phyloP scores from a whole-genome alignment of 2,329 filamentous ascomycete genomes.

The Nemania serpens region DNA sequence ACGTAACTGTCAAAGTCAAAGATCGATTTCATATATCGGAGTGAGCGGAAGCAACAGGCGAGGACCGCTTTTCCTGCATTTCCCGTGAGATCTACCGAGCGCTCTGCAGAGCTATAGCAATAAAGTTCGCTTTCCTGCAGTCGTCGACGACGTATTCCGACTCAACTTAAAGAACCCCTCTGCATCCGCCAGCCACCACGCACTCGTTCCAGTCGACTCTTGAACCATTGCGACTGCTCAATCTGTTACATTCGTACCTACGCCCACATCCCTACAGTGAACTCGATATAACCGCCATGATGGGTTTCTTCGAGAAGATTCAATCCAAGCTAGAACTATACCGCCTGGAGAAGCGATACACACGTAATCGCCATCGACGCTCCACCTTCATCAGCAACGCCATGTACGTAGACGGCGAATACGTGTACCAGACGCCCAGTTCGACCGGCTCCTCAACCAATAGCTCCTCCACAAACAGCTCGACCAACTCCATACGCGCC shows the following conservation, averaged over 20 bases:
- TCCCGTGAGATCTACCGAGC: neutral
- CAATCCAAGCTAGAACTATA: slow-evolving; percentile 83
- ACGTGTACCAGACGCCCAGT: slow-evolving; percentile 75
- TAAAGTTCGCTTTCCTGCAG: slow-evolving; percentile 6
- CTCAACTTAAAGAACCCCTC: neutral
- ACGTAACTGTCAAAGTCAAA: slow-evolving; percentile 3
- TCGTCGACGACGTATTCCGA: neutral
- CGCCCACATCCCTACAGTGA: neutral
- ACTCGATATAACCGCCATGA: slow-evolving; percentile 27
- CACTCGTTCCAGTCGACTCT: neutral
- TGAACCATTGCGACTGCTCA: neutral
- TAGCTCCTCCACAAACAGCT: slow-evolving; percentile 4
- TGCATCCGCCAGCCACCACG: neutral
- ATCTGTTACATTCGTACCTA: neutral
- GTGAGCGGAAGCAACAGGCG: slow-evolving; percentile 3
- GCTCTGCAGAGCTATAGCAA: neutral
- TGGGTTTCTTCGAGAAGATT: slow-evolving; percentile 61
- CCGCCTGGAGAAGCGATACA: slow-evolving; percentile 94
- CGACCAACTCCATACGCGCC: slow-evolving; percentile 31
- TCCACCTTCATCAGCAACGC: slow-evolving; percentile 88
- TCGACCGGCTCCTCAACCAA: slow-evolving; percentile 59
- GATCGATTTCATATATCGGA: neutral
- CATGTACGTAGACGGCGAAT: slow-evolving; percentile 93
- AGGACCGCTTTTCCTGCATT: slow-evolving; percentile 6
- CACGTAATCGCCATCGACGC: slow-evolving; percentile 81